Evolutionary conservation across 2,329 filamentous ascomycete genomes (phyloP).

Genomic region (Alternaria tenuissima): DNA sequence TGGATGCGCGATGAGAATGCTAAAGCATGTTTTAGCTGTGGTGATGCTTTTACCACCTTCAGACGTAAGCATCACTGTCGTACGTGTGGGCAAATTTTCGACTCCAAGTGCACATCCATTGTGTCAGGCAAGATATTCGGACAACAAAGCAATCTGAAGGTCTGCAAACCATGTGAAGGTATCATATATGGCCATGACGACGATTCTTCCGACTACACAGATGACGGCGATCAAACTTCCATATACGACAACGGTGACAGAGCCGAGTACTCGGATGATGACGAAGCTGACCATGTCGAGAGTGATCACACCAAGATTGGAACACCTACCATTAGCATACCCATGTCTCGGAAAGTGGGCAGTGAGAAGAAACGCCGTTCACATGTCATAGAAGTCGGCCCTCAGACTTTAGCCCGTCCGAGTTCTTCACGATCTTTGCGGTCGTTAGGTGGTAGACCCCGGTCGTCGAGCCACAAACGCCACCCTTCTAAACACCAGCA

Average conservation of each 20-base stretch:
- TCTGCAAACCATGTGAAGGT: slow-evolving; percentile 90
- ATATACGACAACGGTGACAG: slow-evolving; percentile 55
- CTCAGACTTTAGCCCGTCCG: slow-evolving; percentile 79
- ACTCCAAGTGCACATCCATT: slow-evolving; percentile 93
- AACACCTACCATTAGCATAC: slow-evolving; percentile 71
- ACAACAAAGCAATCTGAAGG: slow-evolving; percentile 81
- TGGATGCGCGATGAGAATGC: slow-evolving; percentile 99
- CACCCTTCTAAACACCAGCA: slow-evolving; percentile 89
- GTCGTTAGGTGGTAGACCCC: slow-evolving; percentile 73
- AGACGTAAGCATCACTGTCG: slow-evolving; percentile 96
- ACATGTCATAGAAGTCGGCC: slow-evolving; percentile 86
- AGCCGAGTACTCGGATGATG: slow-evolving; percentile 30
- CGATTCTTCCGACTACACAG: slow-evolving; percentile 89
- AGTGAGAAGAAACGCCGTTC: slow-evolving; percentile 85
- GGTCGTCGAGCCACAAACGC: slow-evolving; percentile 80
- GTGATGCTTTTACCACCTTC: slow-evolving; percentile 89
- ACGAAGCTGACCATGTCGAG: slow-evolving; percentile 38
- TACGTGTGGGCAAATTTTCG: slow-evolving; percentile 96
- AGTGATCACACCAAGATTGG: slow-evolving; percentile 55
- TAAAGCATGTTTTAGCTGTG: slow-evolving; percentile 95
- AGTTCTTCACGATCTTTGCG: slow-evolving; percentile 90
- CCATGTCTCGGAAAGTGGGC: slow-evolving; percentile 69
- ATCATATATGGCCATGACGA: slow-evolving; percentile 93
- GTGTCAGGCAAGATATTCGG: slow-evolving; percentile 88
- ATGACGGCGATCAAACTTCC: slow-evolving; percentile 73